Base-by-base conservation (phyloP, 768 basidiomycete species). In the Crepidotus variabilis region DNA sequence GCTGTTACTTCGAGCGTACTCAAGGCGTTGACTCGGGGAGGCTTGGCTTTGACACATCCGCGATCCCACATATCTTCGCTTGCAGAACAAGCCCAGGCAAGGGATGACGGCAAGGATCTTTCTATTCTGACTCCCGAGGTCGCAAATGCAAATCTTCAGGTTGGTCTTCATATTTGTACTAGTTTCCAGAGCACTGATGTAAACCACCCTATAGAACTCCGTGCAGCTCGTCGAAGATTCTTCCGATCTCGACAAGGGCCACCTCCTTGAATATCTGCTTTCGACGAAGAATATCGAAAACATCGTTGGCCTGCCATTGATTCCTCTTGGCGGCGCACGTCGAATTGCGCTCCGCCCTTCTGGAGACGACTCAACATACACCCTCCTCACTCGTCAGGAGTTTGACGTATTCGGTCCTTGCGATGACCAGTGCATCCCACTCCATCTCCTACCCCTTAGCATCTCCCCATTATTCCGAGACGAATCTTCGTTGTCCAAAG, bases 241-340 rank as follows among this genome's bases (percentile, higher is more conserved):
- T 3, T 50, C 61, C 4, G 32, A 57, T 1, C 48, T 39, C 1
- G 60, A 61, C 20, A 49, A 58, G 13, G 18, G 47, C 0, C 36
- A 54, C 4, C 54, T 76, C 22, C 59, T 69, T 11, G 55, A 56
- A 3, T 81, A 77, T 56, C 67, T 80, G 0, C 60, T 79, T 2
- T 72, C 72, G 1, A 65, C 65, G 0, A 52, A 61, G 0, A 61
- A 74, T 22, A 50, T 78, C 16, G 55, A 57, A 16, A 67, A 73
- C 51, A 49, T 81, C 7, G 55, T 71, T 11, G 71, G 67, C 1
- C 63, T 81, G 2, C 77, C 76, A 1, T 53, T 81, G 18, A 48
- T 79, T 21, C 68, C 70, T 0, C 54, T 70, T 1, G 60, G 70
- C 1, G 64, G 61, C 10, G 67, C 64, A 6, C 51, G 54, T 13